Conservation (phyloP, 2,329 filamentous ascomycete species). For the Periconia macrospinosa region DNA sequence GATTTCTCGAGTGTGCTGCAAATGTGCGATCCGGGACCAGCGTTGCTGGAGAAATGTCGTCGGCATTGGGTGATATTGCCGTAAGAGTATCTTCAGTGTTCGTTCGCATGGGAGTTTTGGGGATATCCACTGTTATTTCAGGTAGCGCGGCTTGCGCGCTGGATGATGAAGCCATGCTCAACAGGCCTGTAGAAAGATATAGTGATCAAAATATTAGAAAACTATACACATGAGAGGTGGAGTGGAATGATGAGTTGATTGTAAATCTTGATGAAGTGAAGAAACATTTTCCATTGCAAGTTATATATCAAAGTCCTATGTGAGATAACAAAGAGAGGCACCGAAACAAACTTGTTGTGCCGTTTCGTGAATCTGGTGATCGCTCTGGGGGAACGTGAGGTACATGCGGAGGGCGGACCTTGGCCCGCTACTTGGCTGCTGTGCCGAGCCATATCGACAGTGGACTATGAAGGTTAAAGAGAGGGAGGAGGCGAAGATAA, state of each 20-base stretch:
- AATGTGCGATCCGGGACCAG: slow-evolving; percentile 21
- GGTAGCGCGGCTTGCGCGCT: slow-evolving; percentile 20
- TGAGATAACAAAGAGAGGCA: not conserved
- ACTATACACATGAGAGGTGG: not conserved
- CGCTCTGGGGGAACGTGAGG: not conserved
- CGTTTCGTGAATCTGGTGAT: slow-evolving; percentile 8
- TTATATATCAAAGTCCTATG: slow-evolving; percentile 8
- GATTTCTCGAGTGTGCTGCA: slow-evolving; percentile 16
- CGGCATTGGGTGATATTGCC: slow-evolving; percentile 12
- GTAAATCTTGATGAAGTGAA: not conserved
- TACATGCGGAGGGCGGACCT: slow-evolving; percentile 15
- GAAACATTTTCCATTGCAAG: slow-evolving; percentile 14
- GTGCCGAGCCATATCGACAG: not conserved
- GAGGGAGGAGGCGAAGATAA: not conserved
- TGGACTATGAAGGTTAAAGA: not conserved
- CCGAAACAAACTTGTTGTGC: slow-evolving; percentile 5
- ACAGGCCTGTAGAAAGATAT: slow-evolving; percentile 13
- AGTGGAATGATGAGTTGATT: slow-evolving; percentile 1
- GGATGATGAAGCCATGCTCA: slow-evolving; percentile 25
- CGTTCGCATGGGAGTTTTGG: slow-evolving; percentile 19
- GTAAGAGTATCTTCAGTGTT: slow-evolving; percentile 24
- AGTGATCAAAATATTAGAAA: slow-evolving; percentile 8
- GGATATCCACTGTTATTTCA: slow-evolving; percentile 28
- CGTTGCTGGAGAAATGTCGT: slow-evolving; percentile 25
- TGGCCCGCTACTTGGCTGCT: slow-evolving; percentile 17